Percentiles rank a stretch among this genome's conserved stretches.
Evolutionary conservation across 495 filamentous ascomycete species (phyloP).

Genomic region (Penicillium manginii): DNA sequence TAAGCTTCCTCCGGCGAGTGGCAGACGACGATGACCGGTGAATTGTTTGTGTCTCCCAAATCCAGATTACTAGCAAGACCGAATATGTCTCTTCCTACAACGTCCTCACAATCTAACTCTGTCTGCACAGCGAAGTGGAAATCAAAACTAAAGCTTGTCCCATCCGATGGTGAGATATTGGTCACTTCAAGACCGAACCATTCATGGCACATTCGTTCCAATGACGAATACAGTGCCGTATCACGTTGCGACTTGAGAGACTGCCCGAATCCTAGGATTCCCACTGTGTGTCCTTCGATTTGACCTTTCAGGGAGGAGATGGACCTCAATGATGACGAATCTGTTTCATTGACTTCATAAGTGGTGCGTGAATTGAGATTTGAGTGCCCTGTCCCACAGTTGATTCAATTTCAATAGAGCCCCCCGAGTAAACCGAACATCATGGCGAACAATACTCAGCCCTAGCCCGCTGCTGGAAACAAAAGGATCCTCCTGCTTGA

Average conservation of each 20-base stretch:
- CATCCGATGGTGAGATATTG: slow-evolving; percentile 10
- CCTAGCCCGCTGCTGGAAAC: slow-evolving; percentile 70
- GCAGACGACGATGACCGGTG: slow-evolving; percentile 35
- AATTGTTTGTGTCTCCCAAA: neutral
- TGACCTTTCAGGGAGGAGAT: slow-evolving; percentile 6
- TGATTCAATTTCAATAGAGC: slow-evolving; percentile 33
- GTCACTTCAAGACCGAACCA: slow-evolving; percentile 27
- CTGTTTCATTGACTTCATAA: neutral
- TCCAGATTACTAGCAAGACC: slow-evolving; percentile 5
- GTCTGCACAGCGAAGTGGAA: slow-evolving; percentile 32
- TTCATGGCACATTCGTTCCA: slow-evolving; percentile 26
- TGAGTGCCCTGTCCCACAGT: slow-evolving; percentile 51
- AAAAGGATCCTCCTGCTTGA: slow-evolving; percentile 68
- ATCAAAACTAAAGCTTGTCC: slow-evolving; percentile 14
- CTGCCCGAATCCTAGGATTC: slow-evolving; percentile 28
- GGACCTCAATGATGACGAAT: neutral
- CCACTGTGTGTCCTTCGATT: slow-evolving; percentile 21
- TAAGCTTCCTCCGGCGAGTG: slow-evolving; percentile 34
- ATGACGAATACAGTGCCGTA: slow-evolving; percentile 15
- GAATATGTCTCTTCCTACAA: slow-evolving; percentile 15
- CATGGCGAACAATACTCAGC: slow-evolving; percentile 49
- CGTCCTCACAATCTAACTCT: slow-evolving; percentile 26
- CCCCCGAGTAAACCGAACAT: slow-evolving; percentile 31
- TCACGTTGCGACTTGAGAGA: slow-evolving; percentile 23
- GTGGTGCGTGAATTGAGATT: slow-evolving; percentile 51